Conservation (phyloP, 345 rosid genomes). For the Ailanthus altissimus region DNA sequence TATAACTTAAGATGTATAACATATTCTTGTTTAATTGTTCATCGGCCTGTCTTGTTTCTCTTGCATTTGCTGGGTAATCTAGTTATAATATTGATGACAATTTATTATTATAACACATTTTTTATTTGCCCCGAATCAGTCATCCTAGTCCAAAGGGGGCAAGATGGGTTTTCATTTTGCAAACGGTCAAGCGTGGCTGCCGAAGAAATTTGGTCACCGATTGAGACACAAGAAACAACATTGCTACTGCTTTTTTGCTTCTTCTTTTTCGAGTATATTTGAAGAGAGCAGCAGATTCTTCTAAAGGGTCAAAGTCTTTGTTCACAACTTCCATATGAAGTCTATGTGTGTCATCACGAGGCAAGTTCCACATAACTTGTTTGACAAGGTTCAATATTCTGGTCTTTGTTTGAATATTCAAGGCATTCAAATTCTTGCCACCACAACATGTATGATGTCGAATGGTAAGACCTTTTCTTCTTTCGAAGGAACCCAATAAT, state of each 20-base stretch:
- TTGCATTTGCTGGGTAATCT: no score
- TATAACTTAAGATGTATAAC: no score
- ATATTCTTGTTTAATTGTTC: no score
- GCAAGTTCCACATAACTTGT: neutral
- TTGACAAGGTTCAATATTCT: neutral
- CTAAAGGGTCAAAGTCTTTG: neutral
- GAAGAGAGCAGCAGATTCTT: neutral
- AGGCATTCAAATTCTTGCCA: neutral
- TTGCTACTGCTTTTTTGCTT: neutral
- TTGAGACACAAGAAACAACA: neutral
- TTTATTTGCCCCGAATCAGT: no score
- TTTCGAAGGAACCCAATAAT: neutral
- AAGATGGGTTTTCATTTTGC: neutral
- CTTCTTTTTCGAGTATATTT: neutral
- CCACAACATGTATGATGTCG: neutral
- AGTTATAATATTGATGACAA: no score
- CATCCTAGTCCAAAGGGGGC: no score
- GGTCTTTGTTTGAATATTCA: slow-evolving; percentile 5
- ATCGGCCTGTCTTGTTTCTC: no score
- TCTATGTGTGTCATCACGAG: neutral
- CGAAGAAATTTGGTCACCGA: neutral
- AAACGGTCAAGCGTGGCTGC: neutral
- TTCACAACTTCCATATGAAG: neutral
- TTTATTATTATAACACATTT: no score
- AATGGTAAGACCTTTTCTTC: neutral